A percentile compares a stretch with the other conserved stretches of the same genome.
Evolutionary conservation across 148 eudicot genomes (phyloP).

Genomic region (Diospyros lotus): DNA sequence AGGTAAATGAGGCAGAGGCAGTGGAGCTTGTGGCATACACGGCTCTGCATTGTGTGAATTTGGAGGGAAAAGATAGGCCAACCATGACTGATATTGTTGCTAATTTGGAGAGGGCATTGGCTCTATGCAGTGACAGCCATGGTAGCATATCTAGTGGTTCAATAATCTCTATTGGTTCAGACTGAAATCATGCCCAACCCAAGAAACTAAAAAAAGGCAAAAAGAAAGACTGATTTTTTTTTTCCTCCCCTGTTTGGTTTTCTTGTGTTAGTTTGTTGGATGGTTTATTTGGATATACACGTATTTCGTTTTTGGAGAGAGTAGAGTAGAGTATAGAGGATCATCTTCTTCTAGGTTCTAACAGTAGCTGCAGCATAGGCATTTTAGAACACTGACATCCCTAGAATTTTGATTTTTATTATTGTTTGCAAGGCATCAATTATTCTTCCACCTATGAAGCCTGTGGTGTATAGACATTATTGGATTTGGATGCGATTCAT

Average conservation of each 20-base stretch:
- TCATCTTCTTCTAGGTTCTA: neutral
- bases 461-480: too few species aligned
- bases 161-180: constrained; percentile 59
- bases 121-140: constrained; percentile 63
- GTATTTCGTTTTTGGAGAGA: neutral
- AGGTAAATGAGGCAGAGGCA: constrained; percentile 63
- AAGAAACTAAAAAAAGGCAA: neutral
- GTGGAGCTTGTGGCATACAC: constrained; percentile 86
- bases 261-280: neutral
- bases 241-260: neutral
- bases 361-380: constrained; percentile 19
- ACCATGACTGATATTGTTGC: constrained; percentile 81
- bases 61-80: constrained; percentile 90
- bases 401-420: constrained; percentile 1
- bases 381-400: constrained; percentile 16
- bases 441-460: neutral
- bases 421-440: neutral
- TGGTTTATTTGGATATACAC: neutral
- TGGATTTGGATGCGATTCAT: too few species aligned
- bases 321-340: constrained; percentile 13
- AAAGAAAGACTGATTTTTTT: neutral
- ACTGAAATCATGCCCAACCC: constrained; percentile 26
- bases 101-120: constrained; percentile 80
- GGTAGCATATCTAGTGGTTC: constrained; percentile 76
- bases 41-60: constrained; percentile 81